phyloP scores from a whole-genome alignment of 495 filamentous ascomycete species.

The Penicillium bialowiezense region DNA sequence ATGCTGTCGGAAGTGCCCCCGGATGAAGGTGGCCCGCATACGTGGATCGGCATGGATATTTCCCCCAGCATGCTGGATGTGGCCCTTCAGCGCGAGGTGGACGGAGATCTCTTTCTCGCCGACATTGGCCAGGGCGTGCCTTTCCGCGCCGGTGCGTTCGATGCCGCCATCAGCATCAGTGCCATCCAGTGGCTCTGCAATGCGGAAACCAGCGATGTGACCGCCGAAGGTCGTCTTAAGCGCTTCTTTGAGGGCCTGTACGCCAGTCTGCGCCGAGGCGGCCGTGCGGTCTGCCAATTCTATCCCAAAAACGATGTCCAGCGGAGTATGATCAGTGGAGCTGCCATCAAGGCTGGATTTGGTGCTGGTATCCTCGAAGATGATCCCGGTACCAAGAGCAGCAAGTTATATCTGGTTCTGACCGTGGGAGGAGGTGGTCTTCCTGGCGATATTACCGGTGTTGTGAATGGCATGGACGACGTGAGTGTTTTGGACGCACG shows the following conservation, averaged over 20 bases:
- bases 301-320: conserved; percentile 95
- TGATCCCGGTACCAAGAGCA: conserved; percentile 91
- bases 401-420: conserved; percentile 89
- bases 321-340: conserved; percentile 82
- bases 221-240: conserved; percentile 66
- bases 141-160: conserved; percentile 88
- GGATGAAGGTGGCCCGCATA: conserved; percentile 78
- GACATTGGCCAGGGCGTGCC: conserved; percentile 96
- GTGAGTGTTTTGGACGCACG: conserved; percentile 77
- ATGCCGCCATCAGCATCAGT: conserved; percentile 90
- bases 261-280: conserved; percentile 76
- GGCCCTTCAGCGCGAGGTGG: conserved; percentile 84
- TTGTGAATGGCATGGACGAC: conserved; percentile 81
- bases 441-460: conserved; percentile 77
- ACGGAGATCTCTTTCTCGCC: conserved; percentile 86
- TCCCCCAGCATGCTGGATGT: conserved; percentile 90
- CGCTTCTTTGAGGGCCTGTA: conserved; percentile 95
- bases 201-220: conserved; percentile 82
- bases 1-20: conserved; percentile 69
- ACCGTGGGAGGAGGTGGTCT: conserved; percentile 82
- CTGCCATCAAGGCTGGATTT: conserved; percentile 90
- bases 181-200: conserved; percentile 98
- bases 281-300: conserved; percentile 92
- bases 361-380: conserved; percentile 94
- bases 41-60: conserved; percentile 94